Conservation (phyloP, 306 rosid genomes). For the Malus domestica region ASM211411v1 NC_041803.1:24850001-24850500, state of each 20-base stretch:
- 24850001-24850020: not conserved
- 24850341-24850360: constrained; percentile 10
- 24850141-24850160: constrained; percentile 77
- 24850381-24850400: not conserved
- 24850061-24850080: constrained; percentile 58
- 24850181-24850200: constrained; percentile 55
- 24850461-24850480: constrained; percentile 16
- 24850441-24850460: constrained; percentile 1
- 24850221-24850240: constrained; percentile 66
- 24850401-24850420: not conserved
- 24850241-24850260: constrained; percentile 74
- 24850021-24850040: constrained; percentile 2
- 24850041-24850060: constrained; percentile 7
- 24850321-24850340: not conserved
- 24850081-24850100: constrained; percentile 60
- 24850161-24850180: constrained; percentile 72
- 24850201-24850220: constrained; percentile 81
- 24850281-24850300: constrained; percentile 22
- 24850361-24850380: not conserved
- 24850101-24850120: constrained; percentile 63
- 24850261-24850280: constrained; percentile 33
- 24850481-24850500: constrained; percentile 1
- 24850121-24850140: constrained; percentile 77
- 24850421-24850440: not conserved
- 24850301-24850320: not conserved